Evolutionary conservation across 805 yeast genomes (phyloP).

Genomic region (Cyberlindnera xylosilytica): DNA sequence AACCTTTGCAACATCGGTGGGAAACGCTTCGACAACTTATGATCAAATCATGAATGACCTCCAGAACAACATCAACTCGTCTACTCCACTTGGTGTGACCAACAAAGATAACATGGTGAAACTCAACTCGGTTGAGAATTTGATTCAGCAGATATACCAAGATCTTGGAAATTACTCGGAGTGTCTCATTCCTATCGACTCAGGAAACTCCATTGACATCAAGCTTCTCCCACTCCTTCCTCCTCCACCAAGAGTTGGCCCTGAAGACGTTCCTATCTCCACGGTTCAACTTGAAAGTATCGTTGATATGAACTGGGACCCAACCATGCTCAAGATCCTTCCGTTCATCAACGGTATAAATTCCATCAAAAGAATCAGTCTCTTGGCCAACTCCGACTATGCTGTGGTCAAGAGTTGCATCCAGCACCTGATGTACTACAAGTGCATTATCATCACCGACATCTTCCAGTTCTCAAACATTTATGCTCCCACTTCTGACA

Average conservation of each 20-base stretch:
- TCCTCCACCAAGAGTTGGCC: constrained; percentile 69
- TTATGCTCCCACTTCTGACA: constrained; percentile 83
- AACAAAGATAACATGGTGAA: constrained; percentile 22
- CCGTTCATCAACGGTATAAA: constrained; percentile 89
- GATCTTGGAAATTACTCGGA: constrained; percentile 95
- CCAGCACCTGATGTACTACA: constrained; percentile 87
- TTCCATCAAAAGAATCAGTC: constrained; percentile 72
- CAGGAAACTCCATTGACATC: constrained; percentile 85
- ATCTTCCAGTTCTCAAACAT: constrained; percentile 85
- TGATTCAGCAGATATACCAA: constrained; percentile 87
- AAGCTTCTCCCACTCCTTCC: constrained; percentile 88
- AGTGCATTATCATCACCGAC: constrained; percentile 78
- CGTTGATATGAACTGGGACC: constrained; percentile 94
- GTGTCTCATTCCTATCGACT: constrained; percentile 90
- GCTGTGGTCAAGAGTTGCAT: constrained; percentile 79
- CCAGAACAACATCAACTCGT: constrained; percentile 21
- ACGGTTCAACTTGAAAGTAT: constrained; percentile 69
- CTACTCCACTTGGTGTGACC: constrained; percentile 26
- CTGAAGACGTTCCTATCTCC: constrained; percentile 90
- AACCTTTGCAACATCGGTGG: constrained; percentile 6
- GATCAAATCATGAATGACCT: constrained; percentile 29
- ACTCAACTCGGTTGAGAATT: constrained; percentile 58
- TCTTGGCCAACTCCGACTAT: constrained; percentile 77
- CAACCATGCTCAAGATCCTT: constrained; percentile 84
- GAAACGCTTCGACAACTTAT: constrained; percentile 23